A percentile compares a stretch with the other conserved stretches of the same genome.
These are phyloP conservation scores for Agastache rugosa DNA, from an alignment of 257 asterid species.

Conservation along the genomic window DNA sequence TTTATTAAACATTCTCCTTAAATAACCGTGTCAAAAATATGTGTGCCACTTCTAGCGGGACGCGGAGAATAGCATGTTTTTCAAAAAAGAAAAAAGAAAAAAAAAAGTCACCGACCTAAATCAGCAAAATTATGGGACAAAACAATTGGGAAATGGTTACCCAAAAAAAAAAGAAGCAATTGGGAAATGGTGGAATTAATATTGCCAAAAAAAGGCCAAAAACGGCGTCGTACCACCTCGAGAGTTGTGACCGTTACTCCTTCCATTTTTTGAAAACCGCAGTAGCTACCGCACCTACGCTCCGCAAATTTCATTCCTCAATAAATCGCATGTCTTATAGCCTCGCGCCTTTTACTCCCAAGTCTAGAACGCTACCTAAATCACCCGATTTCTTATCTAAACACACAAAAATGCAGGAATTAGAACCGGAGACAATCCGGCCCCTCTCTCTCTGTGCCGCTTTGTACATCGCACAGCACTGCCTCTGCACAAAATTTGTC, in stretches of 20 bases:
- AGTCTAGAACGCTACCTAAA: neutral
- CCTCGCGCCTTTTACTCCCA: neutral
- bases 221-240: constrained; percentile 64
- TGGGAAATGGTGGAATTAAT: neutral
- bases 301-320: constrained; percentile 1
- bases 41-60: too few relatives aligned
- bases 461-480: constrained; percentile 49
- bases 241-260: constrained; percentile 67
- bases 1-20: too few relatives aligned
- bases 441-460: constrained; percentile 42
- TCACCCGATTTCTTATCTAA: neutral
- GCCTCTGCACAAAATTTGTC: constrained; percentile 54
- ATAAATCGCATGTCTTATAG: neutral
- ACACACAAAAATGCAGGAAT: constrained; percentile 29
- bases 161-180: too few relatives aligned
- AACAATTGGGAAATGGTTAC: constrained; percentile 6
- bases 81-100: too few relatives aligned
- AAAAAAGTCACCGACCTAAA: too few relatives aligned
- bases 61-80: too few relatives aligned
- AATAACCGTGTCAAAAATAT: too few relatives aligned
- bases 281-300: neutral
- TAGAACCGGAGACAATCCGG: constrained; percentile 36
- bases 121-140: too few relatives aligned
- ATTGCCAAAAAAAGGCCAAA: neutral
- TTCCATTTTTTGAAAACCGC: constrained; percentile 40